Conservation (phyloP, 129 eudicot genomes). For the Chrysanthemum seticuspe region DNA sequence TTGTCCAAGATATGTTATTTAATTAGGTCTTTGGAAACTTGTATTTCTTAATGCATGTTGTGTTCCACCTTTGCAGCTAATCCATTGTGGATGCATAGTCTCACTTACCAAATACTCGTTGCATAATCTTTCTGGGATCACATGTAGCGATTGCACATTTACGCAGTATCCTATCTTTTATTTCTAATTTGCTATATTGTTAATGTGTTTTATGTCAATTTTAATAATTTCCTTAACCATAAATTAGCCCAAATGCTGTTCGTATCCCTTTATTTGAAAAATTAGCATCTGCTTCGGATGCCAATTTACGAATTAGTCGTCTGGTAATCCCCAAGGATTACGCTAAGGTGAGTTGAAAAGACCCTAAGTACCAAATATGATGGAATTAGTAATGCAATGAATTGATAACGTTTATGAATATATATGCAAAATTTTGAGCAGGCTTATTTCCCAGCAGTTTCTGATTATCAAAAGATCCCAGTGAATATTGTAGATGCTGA, state of each 20-base stretch:
- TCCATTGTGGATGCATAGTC: conserved; percentile 66
- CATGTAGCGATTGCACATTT: conserved; percentile 43
- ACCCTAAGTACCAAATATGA: no score
- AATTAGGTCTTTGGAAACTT: neutral
- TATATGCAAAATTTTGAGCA: no score
- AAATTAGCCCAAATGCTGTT: conserved; percentile 34
- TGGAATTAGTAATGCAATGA: no score
- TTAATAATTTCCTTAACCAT: conserved; percentile 35
- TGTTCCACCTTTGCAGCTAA: conserved; percentile 36
- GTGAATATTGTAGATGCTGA: no score
- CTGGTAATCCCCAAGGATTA: neutral
- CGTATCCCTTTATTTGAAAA: conserved; percentile 49
- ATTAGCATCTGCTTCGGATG: conserved; percentile 38
- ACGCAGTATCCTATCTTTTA: conserved; percentile 11
- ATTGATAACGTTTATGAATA: no score
- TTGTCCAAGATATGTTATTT: neutral
- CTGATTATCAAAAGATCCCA: no score
- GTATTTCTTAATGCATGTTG: neutral
- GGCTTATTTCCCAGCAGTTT: conserved; percentile 9
- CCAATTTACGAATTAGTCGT: conserved; percentile 38
- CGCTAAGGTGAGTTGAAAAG: no score
- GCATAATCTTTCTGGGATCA: conserved; percentile 52
- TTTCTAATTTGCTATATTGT: no score
- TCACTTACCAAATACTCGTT: conserved; percentile 49
- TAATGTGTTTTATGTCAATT: neutral